A percentile compares a stretch with the other conserved stretches of the same genome.
These are phyloP conservation scores for Aspergillus homomorphus DNA, from an alignment of 495 filamentous ascomycete genomes.

Conservation along the genomic window DNA sequence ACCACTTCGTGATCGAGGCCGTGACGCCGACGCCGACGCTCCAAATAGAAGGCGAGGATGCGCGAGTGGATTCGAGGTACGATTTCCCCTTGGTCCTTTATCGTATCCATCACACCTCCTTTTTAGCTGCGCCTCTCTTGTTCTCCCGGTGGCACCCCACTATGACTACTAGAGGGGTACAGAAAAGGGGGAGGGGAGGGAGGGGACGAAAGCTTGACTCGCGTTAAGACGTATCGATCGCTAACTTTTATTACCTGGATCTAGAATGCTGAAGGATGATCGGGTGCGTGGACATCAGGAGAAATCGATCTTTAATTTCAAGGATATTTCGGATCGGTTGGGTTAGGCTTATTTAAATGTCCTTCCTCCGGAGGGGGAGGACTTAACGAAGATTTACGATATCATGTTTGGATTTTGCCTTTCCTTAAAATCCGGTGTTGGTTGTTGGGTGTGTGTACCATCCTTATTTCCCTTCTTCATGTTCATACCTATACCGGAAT, in stretches of 20 bases:
- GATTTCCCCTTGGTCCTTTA: neutral
- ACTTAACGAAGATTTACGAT: conserved; percentile 32
- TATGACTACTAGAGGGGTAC: too few relatives aligned
- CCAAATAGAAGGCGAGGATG: conserved; percentile 86
- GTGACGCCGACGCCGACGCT: conserved; percentile 74
- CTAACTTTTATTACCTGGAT: conserved; percentile 1
- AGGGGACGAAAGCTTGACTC: neutral
- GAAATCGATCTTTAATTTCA: conserved; percentile 69
- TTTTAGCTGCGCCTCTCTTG: too few relatives aligned
- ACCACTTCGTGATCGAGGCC: conserved; percentile 93
- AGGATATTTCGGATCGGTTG: conserved; percentile 67
- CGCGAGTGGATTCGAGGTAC: conserved; percentile 67
- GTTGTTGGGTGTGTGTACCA: too few relatives aligned
- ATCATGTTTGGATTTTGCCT: conserved; percentile 15
- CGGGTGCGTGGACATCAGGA: conserved; percentile 61
- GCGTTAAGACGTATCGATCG: too few relatives aligned
- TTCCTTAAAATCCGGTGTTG: too few relatives aligned
- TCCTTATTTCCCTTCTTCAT: neutral
- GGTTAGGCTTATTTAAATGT: conserved; percentile 56
- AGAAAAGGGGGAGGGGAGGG: too few relatives aligned
- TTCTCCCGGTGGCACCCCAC: too few relatives aligned
- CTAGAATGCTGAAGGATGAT: conserved; percentile 92
- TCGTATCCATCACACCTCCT: neutral
- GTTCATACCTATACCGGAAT: neutral
- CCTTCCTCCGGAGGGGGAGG: neutral